Evolutionary conservation across 2,329 filamentous ascomycete species (phyloP).

Genomic region (Nemania sp.): DNA sequence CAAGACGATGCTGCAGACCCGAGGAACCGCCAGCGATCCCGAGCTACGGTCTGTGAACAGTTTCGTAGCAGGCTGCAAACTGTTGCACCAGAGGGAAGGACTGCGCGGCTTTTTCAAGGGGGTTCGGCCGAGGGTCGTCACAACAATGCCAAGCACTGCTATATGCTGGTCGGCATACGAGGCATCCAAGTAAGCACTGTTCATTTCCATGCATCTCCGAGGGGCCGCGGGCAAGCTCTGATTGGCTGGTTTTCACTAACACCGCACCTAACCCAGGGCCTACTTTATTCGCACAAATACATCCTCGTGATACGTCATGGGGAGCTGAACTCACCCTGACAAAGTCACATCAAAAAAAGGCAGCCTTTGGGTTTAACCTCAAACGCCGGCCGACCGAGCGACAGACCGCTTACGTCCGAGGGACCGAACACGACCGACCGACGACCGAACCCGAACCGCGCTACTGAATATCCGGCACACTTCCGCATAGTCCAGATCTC

Average conservation of each 20-base stretch:
- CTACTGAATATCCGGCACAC: slow-evolving; percentile 5
- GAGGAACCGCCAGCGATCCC: slow-evolving; percentile 78
- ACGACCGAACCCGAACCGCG: not conserved
- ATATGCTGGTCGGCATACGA: slow-evolving; percentile 92
- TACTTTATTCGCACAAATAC: slow-evolving; percentile 43
- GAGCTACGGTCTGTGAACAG: slow-evolving; percentile 87
- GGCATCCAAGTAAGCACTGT: slow-evolving; percentile 65
- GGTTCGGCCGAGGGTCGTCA: slow-evolving; percentile 86
- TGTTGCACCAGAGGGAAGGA: slow-evolving; percentile 84
- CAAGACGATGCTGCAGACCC: slow-evolving; percentile 94
- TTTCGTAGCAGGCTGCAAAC: slow-evolving; percentile 75
- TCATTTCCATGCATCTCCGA: not conserved
- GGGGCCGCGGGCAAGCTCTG: not conserved
- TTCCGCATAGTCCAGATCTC: not conserved
- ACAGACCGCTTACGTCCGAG: slow-evolving; percentile 9
- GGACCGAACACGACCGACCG: slow-evolving; percentile 3
- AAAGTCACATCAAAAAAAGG: slow-evolving; percentile 3
- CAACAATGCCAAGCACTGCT: slow-evolving; percentile 98
- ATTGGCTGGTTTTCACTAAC: slow-evolving; percentile 24
- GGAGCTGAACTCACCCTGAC: not conserved
- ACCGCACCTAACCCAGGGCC: slow-evolving; percentile 31
- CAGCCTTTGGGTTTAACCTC: slow-evolving; percentile 5
- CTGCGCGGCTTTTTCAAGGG: slow-evolving; percentile 90
- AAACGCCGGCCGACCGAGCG: not conserved
- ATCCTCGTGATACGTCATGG: slow-evolving; percentile 29